A percentile compares a stretch with the other conserved stretches of the same genome.
These are phyloP conservation scores for Dactylellina sp. DNA, from an alignment of 2,329 filamentous ascomycete genomes.

Conservation along the genomic window DNA sequence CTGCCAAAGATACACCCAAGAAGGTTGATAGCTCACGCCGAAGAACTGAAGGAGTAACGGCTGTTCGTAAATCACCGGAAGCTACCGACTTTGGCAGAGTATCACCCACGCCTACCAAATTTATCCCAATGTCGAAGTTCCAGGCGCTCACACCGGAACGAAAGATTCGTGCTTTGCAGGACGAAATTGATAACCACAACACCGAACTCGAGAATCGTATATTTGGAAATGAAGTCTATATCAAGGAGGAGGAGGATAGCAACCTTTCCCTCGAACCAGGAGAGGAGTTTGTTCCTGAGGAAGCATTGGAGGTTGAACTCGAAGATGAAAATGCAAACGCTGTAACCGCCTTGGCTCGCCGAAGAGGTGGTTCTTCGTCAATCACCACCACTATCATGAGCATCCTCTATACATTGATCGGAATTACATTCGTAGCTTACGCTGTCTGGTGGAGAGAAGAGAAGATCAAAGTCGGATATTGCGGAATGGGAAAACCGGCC, in stretches of 20 bases:
- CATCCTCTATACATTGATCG: slow-evolving; percentile 77
- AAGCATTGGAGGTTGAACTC: slow-evolving; percentile 66
- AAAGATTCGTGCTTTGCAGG: slow-evolving; percentile 29
- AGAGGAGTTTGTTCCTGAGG: slow-evolving; percentile 95
- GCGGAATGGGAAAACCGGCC: slow-evolving; percentile 77
- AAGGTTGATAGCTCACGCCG: slow-evolving; percentile 41
- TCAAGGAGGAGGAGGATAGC: slow-evolving; percentile 68
- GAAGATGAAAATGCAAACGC: slow-evolving; percentile 68
- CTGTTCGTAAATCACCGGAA: slow-evolving; percentile 37
- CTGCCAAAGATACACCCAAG: slow-evolving; percentile 41
- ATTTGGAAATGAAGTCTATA: slow-evolving; percentile 39
- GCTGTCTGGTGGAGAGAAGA: slow-evolving; percentile 90
- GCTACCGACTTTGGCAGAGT: slow-evolving; percentile 16
- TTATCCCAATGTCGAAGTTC: slow-evolving; percentile 42
- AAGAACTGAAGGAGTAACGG: slow-evolving; percentile 43
- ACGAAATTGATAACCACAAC: slow-evolving; percentile 34
- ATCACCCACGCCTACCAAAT: slow-evolving; percentile 30
- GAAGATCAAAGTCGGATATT: slow-evolving; percentile 96
- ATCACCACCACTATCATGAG: slow-evolving; percentile 69
- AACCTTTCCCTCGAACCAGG: slow-evolving; percentile 72
- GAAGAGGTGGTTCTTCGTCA: slow-evolving; percentile 65
- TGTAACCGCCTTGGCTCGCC: slow-evolving; percentile 63
- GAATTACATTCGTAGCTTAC: slow-evolving; percentile 78
- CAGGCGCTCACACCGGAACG: slow-evolving; percentile 40
- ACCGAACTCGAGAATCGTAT: slow-evolving; percentile 28